Conservation (phyloP, 495 filamentous ascomycete species). For the Xylaria intraflava region DNA sequence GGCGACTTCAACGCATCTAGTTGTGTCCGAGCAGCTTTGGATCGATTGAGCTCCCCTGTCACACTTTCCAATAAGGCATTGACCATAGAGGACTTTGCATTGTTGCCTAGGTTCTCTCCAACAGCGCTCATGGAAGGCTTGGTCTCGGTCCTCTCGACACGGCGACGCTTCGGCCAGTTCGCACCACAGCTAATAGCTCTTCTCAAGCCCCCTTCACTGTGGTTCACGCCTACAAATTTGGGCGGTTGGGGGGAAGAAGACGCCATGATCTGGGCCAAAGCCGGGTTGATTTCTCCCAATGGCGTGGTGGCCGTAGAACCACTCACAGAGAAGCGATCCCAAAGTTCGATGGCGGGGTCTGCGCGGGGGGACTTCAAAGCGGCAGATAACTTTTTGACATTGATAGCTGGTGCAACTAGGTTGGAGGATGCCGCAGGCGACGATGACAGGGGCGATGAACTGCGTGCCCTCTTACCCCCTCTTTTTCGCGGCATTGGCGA, state of each 20-base stretch:
- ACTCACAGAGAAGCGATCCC: slow-evolving; percentile 62
- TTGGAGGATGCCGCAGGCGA: slow-evolving; percentile 37
- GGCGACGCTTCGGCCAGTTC: slow-evolving; percentile 58
- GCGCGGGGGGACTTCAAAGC: slow-evolving; percentile 65
- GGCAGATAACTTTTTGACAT: slow-evolving; percentile 48
- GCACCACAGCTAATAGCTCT: slow-evolving; percentile 69
- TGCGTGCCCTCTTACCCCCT: slow-evolving; percentile 66
- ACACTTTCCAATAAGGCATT: slow-evolving; percentile 39
- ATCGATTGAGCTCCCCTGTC: slow-evolving; percentile 32
- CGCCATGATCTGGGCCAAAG: slow-evolving; percentile 55
- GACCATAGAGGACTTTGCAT: slow-evolving; percentile 47
- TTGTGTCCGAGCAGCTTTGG: slow-evolving; percentile 17
- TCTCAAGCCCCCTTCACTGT: slow-evolving; percentile 49
- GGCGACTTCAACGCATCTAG: slow-evolving; percentile 21
- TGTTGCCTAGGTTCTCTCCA: slow-evolving; percentile 17
- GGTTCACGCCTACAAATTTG: slow-evolving; percentile 35
- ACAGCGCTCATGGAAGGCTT: slow-evolving; percentile 6
- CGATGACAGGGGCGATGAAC: slow-evolving; percentile 74
- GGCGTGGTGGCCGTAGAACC: slow-evolving; percentile 28
- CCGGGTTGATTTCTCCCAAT: slow-evolving; percentile 38
- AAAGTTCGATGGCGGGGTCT: slow-evolving; percentile 80
- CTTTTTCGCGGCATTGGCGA: slow-evolving; percentile 45
- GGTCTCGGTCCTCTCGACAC: slow-evolving; percentile 30
- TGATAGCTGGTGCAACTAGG: slow-evolving; percentile 24
- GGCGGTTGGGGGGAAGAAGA: slow-evolving; percentile 65